Evolutionary conservation across 148 eudicot genomes (phyloP), one percentile per base, ranked within the genome.

Genomic region (Selenicereus undatus): DNA sequence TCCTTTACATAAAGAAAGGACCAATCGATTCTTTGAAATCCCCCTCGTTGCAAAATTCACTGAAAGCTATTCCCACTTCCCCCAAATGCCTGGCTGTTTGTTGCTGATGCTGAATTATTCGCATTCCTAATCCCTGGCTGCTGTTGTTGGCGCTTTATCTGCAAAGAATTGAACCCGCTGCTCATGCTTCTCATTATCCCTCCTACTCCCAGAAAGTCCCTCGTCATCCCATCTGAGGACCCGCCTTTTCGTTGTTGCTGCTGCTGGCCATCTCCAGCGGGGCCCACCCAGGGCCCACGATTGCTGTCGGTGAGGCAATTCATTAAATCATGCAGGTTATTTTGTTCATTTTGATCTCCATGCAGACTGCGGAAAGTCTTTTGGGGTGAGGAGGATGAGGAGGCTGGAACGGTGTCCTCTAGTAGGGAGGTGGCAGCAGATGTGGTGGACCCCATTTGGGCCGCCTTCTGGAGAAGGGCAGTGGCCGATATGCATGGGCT

Each of bases 401-500:
- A 56, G 66, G 68, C 13, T 1, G 30, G 30, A 27, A 27, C 14
- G 35, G 32, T 12, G 13, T 84, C 86, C 42, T 84, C 87, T 24
- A 90, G 84, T 24, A 90, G 65, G 54, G 88, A 81, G 39, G 90
- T 77, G 2, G 91, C 89, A 29, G 87, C 84, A 24, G 82, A 82
- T 65, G 92, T 81, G 50, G 90, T 86, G 79, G 90, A 89, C 48
- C 92, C 94, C 87, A 91, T 85, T 58, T 89, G 94, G 64, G 94
- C 94, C 2, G 94, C 94, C 82, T 91, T 91, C 35, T 91, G 94
- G 39, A 91, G 91, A 60, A 91, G 86, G 13, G 94, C 94, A 7
- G 94, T 89, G 0, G 94, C 94, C 0, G 94, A 91, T 92, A 91
- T 91, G 73, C 71, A 27, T 88, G 90, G 72, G 69, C 76, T 32